Evolutionary conservation across 257 asterid species (phyloP).

Genomic region (Echites panduratus): DNA sequence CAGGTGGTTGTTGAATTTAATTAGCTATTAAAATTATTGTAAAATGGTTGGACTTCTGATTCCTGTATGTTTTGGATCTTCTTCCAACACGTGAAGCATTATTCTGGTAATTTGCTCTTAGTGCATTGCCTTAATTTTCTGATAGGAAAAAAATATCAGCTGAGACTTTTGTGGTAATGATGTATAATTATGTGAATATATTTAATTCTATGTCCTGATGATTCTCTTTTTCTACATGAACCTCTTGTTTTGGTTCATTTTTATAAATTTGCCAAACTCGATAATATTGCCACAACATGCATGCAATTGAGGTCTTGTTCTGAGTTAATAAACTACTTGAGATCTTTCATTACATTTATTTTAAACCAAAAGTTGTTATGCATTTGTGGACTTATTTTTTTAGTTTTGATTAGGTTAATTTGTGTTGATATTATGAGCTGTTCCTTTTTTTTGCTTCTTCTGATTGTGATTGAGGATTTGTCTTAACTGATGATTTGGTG

Average conservation of each 20-base stretch:
- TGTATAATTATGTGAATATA: neutral
- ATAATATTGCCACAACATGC: neutral
- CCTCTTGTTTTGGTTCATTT: neutral
- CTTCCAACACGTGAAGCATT: neutral
- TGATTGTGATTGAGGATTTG: neutral
- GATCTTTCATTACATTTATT: neutral
- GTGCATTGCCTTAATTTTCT: neutral
- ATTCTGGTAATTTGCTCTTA: neutral
- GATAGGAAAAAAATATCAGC: neutral
- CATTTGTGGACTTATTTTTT: neutral
- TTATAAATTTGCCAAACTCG: neutral
- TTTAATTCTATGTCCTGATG: neutral
- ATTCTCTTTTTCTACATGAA: neutral
- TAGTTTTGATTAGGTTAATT: neutral
- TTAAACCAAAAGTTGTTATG: neutral
- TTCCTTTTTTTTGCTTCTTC: conserved; percentile 1
- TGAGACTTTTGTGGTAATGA: neutral
- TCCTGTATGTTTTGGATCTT: too few relatives aligned
- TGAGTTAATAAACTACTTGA: neutral
- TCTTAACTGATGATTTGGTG: neutral
- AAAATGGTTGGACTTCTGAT: neutral
- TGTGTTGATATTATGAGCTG: neutral
- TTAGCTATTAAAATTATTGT: neutral
- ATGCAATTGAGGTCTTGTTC: neutral
- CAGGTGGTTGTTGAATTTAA: neutral